Evolutionary conservation across 495 filamentous ascomycete species (phyloP).

Genomic region (Penicillium daleae): DNA sequence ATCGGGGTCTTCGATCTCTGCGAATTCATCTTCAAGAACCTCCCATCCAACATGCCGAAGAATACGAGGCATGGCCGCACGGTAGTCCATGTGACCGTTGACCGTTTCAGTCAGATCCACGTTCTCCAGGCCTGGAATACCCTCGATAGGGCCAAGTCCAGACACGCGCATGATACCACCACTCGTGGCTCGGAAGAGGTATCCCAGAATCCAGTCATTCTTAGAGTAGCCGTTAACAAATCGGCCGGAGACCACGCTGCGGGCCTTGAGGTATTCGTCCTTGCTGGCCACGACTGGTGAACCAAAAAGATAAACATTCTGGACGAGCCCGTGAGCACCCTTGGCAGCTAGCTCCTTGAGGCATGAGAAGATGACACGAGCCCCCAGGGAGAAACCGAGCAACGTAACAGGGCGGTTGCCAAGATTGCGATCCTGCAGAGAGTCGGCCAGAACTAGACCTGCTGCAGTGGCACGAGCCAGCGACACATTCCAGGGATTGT

Average conservation of each 20-base stretch:
- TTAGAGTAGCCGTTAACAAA: slow-evolving; percentile 94
- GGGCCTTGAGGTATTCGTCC: slow-evolving; percentile 84
- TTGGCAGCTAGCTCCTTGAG: slow-evolving; percentile 82
- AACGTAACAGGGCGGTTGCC: slow-evolving; percentile 90
- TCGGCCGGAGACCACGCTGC: slow-evolving; percentile 81
- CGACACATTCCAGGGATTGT: slow-evolving; percentile 97
- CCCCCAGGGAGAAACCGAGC: slow-evolving; percentile 94
- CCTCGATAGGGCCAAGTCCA: slow-evolving; percentile 81
- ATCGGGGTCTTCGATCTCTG: slow-evolving; percentile 96
- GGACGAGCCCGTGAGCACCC: slow-evolving; percentile 88
- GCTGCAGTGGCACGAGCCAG: slow-evolving; percentile 84
- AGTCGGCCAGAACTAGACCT: slow-evolving; percentile 94
- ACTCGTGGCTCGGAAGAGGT: slow-evolving; percentile 92
- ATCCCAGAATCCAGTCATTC: slow-evolving; percentile 98
- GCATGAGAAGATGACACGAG: slow-evolving; percentile 90
- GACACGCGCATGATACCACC: slow-evolving; percentile 91
- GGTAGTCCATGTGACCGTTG: slow-evolving; percentile 96
- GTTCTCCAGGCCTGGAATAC: slow-evolving; percentile 83
- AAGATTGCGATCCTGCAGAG: slow-evolving; percentile 87
- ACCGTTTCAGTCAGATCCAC: slow-evolving; percentile 85
- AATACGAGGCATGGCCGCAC: slow-evolving; percentile 84
- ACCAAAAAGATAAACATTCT: slow-evolving; percentile 95
- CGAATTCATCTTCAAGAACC: slow-evolving; percentile 90
- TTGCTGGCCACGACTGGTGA: slow-evolving; percentile 88
- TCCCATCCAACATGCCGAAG: slow-evolving; percentile 85